Percentiles rank a stretch among this genome's conserved stretches.
These are phyloP conservation scores for Penicillium sp. DNA, from an alignment of 2,329 filamentous ascomycete genomes.

Conservation along the genomic window DNA sequence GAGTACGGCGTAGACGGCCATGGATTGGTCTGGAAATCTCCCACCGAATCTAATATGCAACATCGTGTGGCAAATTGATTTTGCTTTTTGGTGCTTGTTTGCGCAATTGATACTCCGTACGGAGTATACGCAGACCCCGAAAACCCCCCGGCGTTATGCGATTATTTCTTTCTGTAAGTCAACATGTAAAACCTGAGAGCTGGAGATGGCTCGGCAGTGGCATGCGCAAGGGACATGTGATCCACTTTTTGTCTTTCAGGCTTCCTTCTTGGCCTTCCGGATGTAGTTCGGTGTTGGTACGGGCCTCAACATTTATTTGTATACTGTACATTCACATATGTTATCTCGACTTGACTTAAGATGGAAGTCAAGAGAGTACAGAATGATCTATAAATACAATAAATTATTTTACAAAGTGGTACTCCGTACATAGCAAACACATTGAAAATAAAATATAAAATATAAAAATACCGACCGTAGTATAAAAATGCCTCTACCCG, in stretches of 20 bases:
- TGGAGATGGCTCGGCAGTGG: background rate
- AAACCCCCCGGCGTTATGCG: background rate
- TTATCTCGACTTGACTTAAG: background rate
- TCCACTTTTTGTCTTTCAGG: background rate
- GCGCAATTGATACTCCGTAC: background rate
- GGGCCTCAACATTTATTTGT: background rate
- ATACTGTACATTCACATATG: background rate
- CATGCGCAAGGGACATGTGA: slow-evolving; percentile 8
- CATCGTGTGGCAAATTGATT: slow-evolving; percentile 13
- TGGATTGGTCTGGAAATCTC: background rate
- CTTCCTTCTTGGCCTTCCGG: background rate
- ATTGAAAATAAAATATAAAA: background rate
- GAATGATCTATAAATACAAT: background rate
- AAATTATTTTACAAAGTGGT: background rate
- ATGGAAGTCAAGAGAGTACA: too few species aligned
- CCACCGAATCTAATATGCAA: background rate
- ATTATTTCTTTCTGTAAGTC: background rate
- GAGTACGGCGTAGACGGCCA: background rate
- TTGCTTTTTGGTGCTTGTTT: background rate
- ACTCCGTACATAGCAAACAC: background rate
- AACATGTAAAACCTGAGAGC: background rate
- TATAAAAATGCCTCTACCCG: background rate
- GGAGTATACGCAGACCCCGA: background rate
- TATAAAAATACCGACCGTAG: background rate
- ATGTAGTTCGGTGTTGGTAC: background rate